Percentiles rank a stretch among this genome's conserved stretches.
Conservation (phyloP, 192 early-diverging fungal species). For the Mortierella claussenii region DNA sequence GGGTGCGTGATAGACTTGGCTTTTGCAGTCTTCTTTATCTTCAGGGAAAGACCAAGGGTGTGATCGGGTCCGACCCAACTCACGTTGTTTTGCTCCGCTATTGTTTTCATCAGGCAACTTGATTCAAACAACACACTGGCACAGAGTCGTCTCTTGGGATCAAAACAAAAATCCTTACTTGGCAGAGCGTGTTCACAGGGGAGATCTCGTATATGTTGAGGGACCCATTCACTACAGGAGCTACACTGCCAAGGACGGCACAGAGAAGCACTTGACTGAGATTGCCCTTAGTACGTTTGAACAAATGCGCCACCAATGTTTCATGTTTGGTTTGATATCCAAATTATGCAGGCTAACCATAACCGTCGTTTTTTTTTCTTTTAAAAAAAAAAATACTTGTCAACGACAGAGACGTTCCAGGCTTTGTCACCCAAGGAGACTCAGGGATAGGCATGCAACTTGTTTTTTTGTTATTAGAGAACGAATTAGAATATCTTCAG, state of each 20-base stretch:
- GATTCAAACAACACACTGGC: conserved; percentile 77
- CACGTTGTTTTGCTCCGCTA: neutral
- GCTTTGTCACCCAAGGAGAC: conserved; percentile 36
- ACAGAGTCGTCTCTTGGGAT: conserved; percentile 64
- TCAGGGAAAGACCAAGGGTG: too few species aligned
- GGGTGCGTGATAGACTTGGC: conserved; percentile 30
- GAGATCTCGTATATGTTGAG: conserved; percentile 72
- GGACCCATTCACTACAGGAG: conserved; percentile 70
- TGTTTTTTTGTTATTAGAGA: neutral
- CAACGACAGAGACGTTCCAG: conserved; percentile 24
- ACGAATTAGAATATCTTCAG: neutral
- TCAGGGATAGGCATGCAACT: conserved; percentile 1
- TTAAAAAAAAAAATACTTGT: too few species aligned
- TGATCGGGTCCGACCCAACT: too few species aligned
- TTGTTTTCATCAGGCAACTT: conserved; percentile 59
- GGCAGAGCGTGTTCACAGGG: conserved; percentile 64
- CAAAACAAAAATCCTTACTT: conserved; percentile 46
- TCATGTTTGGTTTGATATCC: too few species aligned
- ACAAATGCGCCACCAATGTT: too few species aligned
- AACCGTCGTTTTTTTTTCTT: too few species aligned
- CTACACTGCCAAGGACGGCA: conserved; percentile 72
- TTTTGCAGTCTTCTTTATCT: neutral
- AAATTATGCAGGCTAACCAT: neutral
- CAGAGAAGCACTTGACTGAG: conserved; percentile 61
- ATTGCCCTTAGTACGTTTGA: conserved; percentile 58